phyloP scores from a whole-genome alignment of 805 yeast genomes.

The Lachancea thermotolerans region DNA sequence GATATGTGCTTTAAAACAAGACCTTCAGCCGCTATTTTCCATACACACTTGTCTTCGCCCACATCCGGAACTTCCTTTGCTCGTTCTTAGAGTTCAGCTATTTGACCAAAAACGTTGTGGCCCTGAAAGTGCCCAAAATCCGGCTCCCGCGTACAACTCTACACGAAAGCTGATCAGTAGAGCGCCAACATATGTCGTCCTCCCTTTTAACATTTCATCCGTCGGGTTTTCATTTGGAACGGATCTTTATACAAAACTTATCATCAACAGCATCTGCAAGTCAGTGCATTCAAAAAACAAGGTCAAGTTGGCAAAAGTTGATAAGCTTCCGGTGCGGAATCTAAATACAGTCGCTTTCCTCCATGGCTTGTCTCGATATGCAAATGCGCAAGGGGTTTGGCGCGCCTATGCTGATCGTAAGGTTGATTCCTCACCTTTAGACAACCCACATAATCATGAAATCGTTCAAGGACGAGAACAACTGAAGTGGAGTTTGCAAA shows the following conservation, averaged over 20 bases:
- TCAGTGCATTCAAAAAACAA: constrained; percentile 37
- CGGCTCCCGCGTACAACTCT: too few species aligned
- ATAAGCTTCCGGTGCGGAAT: constrained; percentile 37
- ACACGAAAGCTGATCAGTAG: neutral
- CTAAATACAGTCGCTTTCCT: constrained; percentile 51
- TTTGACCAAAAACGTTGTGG: constrained; percentile 42
- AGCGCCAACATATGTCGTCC: constrained; percentile 45
- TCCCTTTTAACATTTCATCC: constrained; percentile 62
- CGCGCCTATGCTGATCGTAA: constrained; percentile 60
- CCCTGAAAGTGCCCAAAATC: neutral
- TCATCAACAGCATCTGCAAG: constrained; percentile 54
- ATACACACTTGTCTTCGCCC: constrained; percentile 61
- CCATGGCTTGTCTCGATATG: constrained; percentile 56
- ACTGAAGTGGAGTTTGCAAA: too few species aligned
- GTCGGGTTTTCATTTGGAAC: constrained; percentile 48
- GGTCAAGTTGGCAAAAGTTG: constrained; percentile 33
- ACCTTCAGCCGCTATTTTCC: constrained; percentile 46
- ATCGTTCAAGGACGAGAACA: constrained; percentile 17
- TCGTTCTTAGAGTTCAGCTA: constrained; percentile 59
- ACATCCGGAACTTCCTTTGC: constrained; percentile 56
- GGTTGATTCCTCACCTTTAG: constrained; percentile 61
- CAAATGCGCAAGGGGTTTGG: constrained; percentile 66
- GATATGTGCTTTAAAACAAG: constrained; percentile 40
- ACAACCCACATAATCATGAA: constrained; percentile 37
- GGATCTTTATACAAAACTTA: constrained; percentile 44